Conservation (phyloP, 495 filamentous ascomycete species). For the Aspergillus sclerotiicarbonarius region DNA sequence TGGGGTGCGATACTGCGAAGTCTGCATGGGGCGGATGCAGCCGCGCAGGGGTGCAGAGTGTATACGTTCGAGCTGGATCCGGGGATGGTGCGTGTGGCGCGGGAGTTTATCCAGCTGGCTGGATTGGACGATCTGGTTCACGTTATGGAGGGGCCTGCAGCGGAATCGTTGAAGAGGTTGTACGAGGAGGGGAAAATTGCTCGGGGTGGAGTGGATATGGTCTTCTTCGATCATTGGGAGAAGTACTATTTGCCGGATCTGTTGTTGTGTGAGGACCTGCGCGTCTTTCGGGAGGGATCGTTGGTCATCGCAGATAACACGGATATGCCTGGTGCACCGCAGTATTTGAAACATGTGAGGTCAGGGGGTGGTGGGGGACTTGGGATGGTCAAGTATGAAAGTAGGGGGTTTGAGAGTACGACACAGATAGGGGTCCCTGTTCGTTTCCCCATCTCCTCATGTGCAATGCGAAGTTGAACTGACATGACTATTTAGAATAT, state of each 20-base stretch:
- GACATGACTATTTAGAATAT: conserved; percentile 16
- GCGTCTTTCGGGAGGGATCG: conserved; percentile 23
- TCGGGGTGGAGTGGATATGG: conserved; percentile 17
- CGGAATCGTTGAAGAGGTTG: conserved; percentile 25
- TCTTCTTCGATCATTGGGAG: conserved; percentile 36
- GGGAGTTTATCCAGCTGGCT: conserved; percentile 27
- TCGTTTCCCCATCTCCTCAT: background rate
- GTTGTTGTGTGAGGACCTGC: conserved; percentile 28
- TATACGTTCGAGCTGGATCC: conserved; percentile 34
- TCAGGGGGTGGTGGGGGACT: conserved; percentile 7
- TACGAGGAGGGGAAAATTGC: conserved; percentile 22
- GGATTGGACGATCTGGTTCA: conserved; percentile 27
- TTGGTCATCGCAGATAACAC: conserved; percentile 30
- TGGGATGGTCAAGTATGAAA: conserved; percentile 22
- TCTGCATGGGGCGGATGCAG: conserved; percentile 13
- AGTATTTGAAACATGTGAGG: conserved; percentile 32
- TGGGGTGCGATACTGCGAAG: conserved; percentile 30
- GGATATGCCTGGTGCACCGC: conserved; percentile 24
- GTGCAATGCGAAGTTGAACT: background rate
- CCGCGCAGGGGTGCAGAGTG: conserved; percentile 17
- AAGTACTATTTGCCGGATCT: conserved; percentile 31
- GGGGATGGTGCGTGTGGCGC: conserved; percentile 21
- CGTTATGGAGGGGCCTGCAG: conserved; percentile 27
- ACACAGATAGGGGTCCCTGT: conserved; percentile 13
- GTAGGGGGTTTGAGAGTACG: conserved; percentile 12